A percentile compares a stretch with the other conserved stretches of the same genome.
Conservation (phyloP, 495 filamentous ascomycete species). For the Bacidia gigantensis region DNA sequence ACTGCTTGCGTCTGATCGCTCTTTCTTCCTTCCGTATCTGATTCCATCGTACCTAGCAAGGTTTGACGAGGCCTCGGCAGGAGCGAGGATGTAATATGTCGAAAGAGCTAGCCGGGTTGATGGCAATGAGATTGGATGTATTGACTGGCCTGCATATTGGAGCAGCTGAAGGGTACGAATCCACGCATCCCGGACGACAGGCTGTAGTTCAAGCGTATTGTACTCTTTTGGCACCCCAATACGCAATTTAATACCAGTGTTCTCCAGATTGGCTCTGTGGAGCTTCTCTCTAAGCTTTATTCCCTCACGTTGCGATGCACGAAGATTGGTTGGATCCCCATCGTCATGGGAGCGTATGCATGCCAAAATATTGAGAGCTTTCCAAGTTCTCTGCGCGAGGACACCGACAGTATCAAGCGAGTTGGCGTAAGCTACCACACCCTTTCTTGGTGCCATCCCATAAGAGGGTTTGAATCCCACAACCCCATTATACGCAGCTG, state of each 20-base stretch:
- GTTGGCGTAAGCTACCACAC: slow-evolving; percentile 90
- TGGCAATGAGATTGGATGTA: slow-evolving; percentile 70
- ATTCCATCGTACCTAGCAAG: slow-evolving; percentile 96
- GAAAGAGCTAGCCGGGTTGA: slow-evolving; percentile 72
- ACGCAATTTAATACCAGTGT: slow-evolving; percentile 20
- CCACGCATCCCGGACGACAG: slow-evolving; percentile 58
- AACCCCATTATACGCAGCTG: slow-evolving; percentile 77
- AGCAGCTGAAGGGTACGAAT: slow-evolving; percentile 40
- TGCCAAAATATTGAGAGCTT: slow-evolving; percentile 43
- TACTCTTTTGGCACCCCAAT: slow-evolving; percentile 81
- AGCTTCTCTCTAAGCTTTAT: slow-evolving; percentile 16
- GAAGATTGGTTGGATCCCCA: slow-evolving; percentile 65
- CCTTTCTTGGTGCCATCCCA: slow-evolving; percentile 69
- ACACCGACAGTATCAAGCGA: slow-evolving; percentile 90
- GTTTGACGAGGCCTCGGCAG: slow-evolving; percentile 91
- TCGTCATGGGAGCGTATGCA: slow-evolving; percentile 49
- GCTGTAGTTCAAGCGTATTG: slow-evolving; percentile 68
- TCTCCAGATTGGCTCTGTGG: slow-evolving; percentile 15
- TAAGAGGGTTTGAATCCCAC: slow-evolving; percentile 93
- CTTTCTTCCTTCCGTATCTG: slow-evolving; percentile 57
- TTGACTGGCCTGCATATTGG: slow-evolving; percentile 46
- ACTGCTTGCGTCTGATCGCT: slow-evolving; percentile 21
- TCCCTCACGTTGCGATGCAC: slow-evolving; percentile 33
- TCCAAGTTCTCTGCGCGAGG: slow-evolving; percentile 38
- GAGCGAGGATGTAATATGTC: slow-evolving; percentile 89